Evolutionary conservation across 2,329 filamentous ascomycete genomes (phyloP), one percentile per base, ranked within the genome.

Genomic region (Tolypocladium ophioglossoides): DNA sequence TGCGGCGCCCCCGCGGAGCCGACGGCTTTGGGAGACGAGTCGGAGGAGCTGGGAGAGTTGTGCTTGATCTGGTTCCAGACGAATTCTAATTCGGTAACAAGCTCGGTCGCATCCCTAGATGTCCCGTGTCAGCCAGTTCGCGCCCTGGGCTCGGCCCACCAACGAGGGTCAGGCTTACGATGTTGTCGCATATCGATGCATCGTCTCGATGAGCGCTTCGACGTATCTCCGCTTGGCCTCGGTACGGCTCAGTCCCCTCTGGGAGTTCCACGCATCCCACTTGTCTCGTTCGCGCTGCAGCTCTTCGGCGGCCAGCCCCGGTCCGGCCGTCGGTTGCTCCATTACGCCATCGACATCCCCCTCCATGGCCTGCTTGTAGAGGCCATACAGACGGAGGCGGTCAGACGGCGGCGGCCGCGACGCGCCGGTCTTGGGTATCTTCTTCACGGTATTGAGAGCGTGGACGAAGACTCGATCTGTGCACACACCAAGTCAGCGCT

Each of bases 281-380:
- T 95, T 84, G 65, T 81, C 81, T 64, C 77, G 78, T 59, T 84
- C 80, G 53, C 79, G 72, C 58, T 78, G 74, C 2, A 84, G 66
- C 56, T 84, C 83, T 58, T 83, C 78, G 22, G 67, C 63, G 12
- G 73, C 66, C 56, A 77, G 67, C 56, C 75, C 74, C 10, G 74
- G 72, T 22, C 72, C 74, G 51, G 70, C 63, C 44, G 74, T 75
- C 40, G 94, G 92, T 48, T 91, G 82, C 64, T 92, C 86, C 86
- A 96, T 95, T 51, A 97, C 90, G 50, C 89, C 89, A 62, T 94
- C 88, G 37, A 97, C 91, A 71, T 99, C 90, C 50, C 94, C 94
- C 75, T 99, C 91, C 94, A 97, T 97, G 58, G 91, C 91, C 72
- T 99, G 94, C 70, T 99, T 99, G 76, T 99, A 99, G 61, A 99